Evolutionary conservation across 257 asterid genomes (phyloP).

Genomic region (Verbascum thapsus): DNA sequence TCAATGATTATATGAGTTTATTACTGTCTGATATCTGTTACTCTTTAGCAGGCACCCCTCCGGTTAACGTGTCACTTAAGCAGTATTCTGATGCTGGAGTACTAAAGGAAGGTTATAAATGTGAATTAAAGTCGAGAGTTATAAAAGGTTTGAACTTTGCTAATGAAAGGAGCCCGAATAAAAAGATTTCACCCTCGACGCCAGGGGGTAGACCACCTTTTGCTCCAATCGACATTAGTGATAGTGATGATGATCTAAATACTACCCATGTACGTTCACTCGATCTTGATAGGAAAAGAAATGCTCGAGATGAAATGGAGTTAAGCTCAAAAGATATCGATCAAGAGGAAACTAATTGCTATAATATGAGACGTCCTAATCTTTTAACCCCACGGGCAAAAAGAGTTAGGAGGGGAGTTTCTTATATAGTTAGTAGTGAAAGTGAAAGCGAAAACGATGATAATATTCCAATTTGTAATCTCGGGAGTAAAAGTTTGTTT

Average conservation of each 20-base stretch:
- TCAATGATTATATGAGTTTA: not conserved
- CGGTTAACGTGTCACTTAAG: conserved; percentile 23
- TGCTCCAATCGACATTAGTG: conserved; percentile 42
- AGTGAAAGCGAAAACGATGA: conserved; percentile 54
- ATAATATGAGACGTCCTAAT: conserved; percentile 9
- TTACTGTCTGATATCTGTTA: conserved; percentile 5
- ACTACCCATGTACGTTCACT: conserved; percentile 2
- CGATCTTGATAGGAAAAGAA: conserved; percentile 16
- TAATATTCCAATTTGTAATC: conserved; percentile 40
- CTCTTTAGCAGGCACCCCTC: conserved; percentile 34
- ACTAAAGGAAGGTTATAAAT: conserved; percentile 23
- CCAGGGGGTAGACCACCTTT: conserved; percentile 38
- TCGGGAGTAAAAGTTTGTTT: conserved; percentile 26
- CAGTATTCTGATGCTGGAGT: conserved; percentile 23
- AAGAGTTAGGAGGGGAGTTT: conserved; percentile 39
- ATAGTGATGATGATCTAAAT: conserved; percentile 45
- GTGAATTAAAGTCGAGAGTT: conserved; percentile 32
- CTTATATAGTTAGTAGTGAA: conserved; percentile 45
- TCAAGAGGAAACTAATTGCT: conserved; percentile 32
- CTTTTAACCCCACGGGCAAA: conserved; percentile 36
- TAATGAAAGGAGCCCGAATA: conserved; percentile 28
- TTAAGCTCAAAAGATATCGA: conserved; percentile 30
- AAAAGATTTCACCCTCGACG: conserved; percentile 49
- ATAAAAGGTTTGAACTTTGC: conserved; percentile 41
- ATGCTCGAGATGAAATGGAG: conserved; percentile 32